phyloP scores from a whole-genome alignment of 257 asterid species.

The Prunella vulgaris region DNA sequence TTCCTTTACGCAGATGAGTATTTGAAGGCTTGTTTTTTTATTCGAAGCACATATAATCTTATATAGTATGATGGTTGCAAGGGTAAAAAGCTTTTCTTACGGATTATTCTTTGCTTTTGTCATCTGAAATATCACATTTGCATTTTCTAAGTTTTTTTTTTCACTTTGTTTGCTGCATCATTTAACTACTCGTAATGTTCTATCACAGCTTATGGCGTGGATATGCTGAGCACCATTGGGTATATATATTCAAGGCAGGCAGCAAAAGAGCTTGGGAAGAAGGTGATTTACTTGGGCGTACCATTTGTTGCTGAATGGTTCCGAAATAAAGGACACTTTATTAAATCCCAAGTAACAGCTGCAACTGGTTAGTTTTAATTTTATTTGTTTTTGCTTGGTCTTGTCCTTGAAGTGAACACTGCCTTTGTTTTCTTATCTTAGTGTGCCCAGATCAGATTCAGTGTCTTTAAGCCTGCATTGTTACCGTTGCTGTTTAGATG shows the following conservation, averaged over 20 bases:
- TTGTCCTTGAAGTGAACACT: not conserved
- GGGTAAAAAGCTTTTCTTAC: not conserved
- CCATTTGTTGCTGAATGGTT: slow-evolving; percentile 99
- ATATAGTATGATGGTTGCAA: not conserved
- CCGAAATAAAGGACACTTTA: slow-evolving; percentile 94
- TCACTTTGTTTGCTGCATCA: slow-evolving; percentile 11
- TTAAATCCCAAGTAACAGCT: slow-evolving; percentile 98
- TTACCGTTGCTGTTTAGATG: not conserved
- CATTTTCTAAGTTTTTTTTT: not conserved
- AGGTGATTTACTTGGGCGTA: slow-evolving; percentile 85
- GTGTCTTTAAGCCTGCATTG: not conserved
- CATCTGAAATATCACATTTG: slow-evolving; percentile 8
- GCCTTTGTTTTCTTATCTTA: slow-evolving; percentile 6
- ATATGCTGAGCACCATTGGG: slow-evolving; percentile 95
- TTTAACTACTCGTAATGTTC: slow-evolving; percentile 26
- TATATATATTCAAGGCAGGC: slow-evolving; percentile 92
- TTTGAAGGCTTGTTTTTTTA: not conserved
- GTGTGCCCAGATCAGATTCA: slow-evolving; percentile 11
- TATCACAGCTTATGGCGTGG: slow-evolving; percentile 92
- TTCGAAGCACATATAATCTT: not conserved
- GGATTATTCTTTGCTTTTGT: not conserved
- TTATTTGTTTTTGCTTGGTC: not conserved
- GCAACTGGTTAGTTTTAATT: slow-evolving; percentile 69
- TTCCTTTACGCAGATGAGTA: not conserved
- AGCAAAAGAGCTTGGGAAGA: slow-evolving; percentile 98